These are phyloP conservation scores for Geotrichum histeridarum DNA, from an alignment of 1,139 yeast genomes.

Conservation along the genomic window DNA sequence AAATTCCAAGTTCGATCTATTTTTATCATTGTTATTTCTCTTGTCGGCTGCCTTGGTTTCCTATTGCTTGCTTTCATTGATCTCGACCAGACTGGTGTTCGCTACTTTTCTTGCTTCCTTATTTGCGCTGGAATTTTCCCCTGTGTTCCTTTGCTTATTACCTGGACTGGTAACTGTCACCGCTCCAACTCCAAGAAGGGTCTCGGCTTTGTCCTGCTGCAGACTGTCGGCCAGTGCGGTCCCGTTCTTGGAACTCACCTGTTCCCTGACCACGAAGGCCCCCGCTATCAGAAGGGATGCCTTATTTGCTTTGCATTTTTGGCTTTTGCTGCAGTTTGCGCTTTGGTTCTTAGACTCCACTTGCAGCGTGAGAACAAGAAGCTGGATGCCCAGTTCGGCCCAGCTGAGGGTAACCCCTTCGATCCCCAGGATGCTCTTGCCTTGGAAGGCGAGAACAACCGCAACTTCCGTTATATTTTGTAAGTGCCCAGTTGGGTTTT, in stretches of 20 bases:
- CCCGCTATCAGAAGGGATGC: constrained; percentile 25
- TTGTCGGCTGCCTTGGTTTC: constrained; percentile 25
- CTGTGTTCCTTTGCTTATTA: constrained; percentile 22
- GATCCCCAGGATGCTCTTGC: constrained; percentile 10
- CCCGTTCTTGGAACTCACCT: constrained; percentile 27
- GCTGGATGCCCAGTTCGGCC: constrained; percentile 20
- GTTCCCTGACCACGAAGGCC: constrained; percentile 26
- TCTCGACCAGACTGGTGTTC: constrained; percentile 21
- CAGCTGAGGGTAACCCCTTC: constrained; percentile 5
- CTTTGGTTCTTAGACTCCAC: constrained; percentile 18
- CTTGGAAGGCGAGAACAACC: constrained; percentile 3
- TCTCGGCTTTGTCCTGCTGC: constrained; percentile 25
- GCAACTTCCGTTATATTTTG: constrained; percentile 7
- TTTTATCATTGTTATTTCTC: constrained; percentile 20
- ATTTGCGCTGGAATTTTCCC: constrained; percentile 25
- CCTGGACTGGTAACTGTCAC: constrained; percentile 28
- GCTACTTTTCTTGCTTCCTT: constrained; percentile 26
- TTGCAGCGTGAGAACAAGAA: constrained; percentile 15
- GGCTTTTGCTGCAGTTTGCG: constrained; percentile 14
- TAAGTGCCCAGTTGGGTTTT: no score
- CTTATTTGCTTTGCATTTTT: constrained; percentile 19
- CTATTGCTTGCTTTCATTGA: constrained; percentile 23
- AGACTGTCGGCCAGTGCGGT: constrained; percentile 28
- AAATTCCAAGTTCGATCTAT: constrained; percentile 23
- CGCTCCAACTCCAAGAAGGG: constrained; percentile 24